Evolutionary conservation across 202 grass and related monocot genomes (phyloP).

Genomic region (Schoenoplectus triqueter): DNA sequence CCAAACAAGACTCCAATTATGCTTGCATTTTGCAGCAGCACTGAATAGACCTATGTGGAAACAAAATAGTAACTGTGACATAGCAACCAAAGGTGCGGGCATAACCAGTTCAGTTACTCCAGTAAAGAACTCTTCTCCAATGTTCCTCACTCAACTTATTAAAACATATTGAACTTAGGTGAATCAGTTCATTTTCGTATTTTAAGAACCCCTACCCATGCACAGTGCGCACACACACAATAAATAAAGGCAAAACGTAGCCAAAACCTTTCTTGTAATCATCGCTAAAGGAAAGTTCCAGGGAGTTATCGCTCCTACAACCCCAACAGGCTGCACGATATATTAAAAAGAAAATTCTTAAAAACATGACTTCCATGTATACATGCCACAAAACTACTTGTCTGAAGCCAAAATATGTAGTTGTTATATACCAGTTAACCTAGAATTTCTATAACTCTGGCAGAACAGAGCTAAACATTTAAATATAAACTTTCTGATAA

Average conservation of each 20-base stretch:
- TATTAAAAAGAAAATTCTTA: conserved; percentile 28
- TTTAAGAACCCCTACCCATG: not conserved
- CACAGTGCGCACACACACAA: not conserved
- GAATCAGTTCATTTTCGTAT: not conserved
- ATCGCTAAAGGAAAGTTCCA: conserved; percentile 99
- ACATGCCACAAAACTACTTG: not conserved
- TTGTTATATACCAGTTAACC: conserved; percentile 1
- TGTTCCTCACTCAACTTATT: conserved; percentile 32
- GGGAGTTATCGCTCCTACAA: conserved; percentile 97
- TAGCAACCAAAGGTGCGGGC: conserved; percentile 20
- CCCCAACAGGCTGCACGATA: conserved; percentile 84
- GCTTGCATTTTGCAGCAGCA: not conserved
- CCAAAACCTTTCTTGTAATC: conserved; percentile 92
- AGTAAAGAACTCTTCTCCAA: conserved; percentile 20
- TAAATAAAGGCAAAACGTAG: conserved; percentile 10
- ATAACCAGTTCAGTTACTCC: not conserved
- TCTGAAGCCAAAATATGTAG: not conserved
- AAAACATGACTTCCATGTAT: not conserved
- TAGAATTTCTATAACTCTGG: not conserved
- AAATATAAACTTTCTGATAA: conserved; percentile 20
- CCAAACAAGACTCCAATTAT: not conserved
- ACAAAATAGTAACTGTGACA: not conserved
- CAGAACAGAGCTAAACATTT: not conserved
- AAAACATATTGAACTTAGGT: conserved; percentile 7
- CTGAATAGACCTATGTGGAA: not conserved